Percentiles rank a stretch among this genome's conserved stretches.
Evolutionary conservation across 2,329 filamentous ascomycete genomes (phyloP).

Genomic region (Paecilomyces dactylethromorphus): DNA sequence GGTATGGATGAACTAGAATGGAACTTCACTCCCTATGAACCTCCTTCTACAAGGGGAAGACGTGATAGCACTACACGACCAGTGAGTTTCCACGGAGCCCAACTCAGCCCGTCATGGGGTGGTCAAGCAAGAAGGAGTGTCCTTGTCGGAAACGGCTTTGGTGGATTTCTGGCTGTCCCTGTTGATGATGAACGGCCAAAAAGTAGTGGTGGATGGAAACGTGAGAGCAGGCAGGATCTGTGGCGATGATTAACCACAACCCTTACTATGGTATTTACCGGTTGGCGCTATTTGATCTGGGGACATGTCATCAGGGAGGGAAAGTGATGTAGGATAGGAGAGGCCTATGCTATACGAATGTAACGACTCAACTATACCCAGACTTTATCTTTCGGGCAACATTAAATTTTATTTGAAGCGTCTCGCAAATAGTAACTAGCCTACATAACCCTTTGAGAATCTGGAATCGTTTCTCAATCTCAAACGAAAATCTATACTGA

Average conservation of each 20-base stretch:
- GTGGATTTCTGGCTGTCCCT: constrained; percentile 60
- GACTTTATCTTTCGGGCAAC: neutral
- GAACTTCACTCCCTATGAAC: constrained; percentile 58
- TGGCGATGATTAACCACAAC: constrained; percentile 25
- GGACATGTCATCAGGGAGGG: neutral
- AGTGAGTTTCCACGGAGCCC: constrained; percentile 38
- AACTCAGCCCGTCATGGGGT: constrained; percentile 51
- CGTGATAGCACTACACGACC: constrained; percentile 37
- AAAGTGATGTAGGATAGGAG: neutral
- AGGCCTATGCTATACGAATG: neutral
- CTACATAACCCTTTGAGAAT: neutral
- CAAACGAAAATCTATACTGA: neutral
- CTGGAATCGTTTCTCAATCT: neutral
- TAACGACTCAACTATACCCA: neutral
- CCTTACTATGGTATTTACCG: neutral
- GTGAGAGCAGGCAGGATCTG: constrained; percentile 30
- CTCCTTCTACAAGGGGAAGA: constrained; percentile 31
- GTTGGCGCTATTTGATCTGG: neutral
- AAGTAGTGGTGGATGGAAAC: constrained; percentile 26
- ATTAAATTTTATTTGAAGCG: neutral
- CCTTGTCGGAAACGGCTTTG: constrained; percentile 62
- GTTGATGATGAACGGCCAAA: constrained; percentile 38
- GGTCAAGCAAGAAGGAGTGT: constrained; percentile 54
- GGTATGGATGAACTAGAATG: constrained; percentile 62
- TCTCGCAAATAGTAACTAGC: neutral